Evolutionary conservation across 2,329 filamentous ascomycete genomes (phyloP).

Genomic region (Metarhizium robertsii): DNA sequence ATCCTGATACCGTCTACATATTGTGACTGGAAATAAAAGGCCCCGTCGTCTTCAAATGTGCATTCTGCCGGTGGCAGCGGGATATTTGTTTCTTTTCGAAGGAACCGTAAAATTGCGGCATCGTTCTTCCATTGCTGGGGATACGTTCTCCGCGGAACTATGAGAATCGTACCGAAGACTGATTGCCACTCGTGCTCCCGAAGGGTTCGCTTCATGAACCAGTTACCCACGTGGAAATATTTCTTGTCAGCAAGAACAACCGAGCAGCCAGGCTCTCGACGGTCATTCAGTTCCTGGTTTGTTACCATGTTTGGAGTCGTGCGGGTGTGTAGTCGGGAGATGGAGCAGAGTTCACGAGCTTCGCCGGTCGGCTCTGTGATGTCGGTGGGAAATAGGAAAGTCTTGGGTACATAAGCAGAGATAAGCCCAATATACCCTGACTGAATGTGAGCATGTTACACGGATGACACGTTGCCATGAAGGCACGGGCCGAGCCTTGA

Average conservation of each 20-base stretch:
- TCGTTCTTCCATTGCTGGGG: conserved; percentile 7
- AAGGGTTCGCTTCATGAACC: conserved; percentile 7
- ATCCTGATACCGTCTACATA: conserved; percentile 6
- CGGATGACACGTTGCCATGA: too few relatives aligned
- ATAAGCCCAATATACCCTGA: not conserved
- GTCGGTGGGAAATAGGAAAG: not conserved
- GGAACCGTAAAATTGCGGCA: conserved; percentile 4
- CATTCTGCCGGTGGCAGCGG: conserved; percentile 4
- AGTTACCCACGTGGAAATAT: conserved; percentile 6
- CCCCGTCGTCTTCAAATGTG: conserved; percentile 9
- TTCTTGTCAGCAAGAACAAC: conserved; percentile 6
- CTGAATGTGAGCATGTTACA: too few relatives aligned
- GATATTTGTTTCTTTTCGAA: conserved; percentile 7
- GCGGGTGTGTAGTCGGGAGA: not conserved
- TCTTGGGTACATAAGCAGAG: not conserved
- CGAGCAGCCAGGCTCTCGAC: conserved; percentile 5
- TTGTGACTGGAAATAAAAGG: conserved; percentile 3
- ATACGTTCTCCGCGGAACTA: conserved; percentile 5
- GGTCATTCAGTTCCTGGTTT: conserved; percentile 7
- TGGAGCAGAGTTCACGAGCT: not conserved
- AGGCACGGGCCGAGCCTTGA: too few relatives aligned
- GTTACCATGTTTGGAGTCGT: conserved; percentile 5
- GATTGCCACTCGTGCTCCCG: conserved; percentile 6
- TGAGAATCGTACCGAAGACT: not conserved
- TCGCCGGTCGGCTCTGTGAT: not conserved